Conservation (phyloP, 1,139 yeast species). For the Geotrichum armillariae region DNA sequence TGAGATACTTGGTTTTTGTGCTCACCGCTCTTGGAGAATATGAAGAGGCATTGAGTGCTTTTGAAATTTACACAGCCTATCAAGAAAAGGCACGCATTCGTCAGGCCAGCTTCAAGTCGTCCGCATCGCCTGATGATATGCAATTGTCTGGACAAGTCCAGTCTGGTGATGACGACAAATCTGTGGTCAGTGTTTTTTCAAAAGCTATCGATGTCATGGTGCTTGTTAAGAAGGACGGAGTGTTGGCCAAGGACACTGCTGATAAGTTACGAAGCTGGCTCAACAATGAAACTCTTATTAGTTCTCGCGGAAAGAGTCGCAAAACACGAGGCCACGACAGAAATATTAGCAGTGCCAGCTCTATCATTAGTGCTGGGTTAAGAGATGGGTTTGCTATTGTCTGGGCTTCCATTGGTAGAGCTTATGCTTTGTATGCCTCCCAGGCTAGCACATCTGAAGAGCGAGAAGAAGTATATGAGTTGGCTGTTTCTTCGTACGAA, state of each 20-base stretch:
- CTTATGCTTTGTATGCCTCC: conserved; percentile 29
- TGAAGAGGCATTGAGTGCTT: conserved; percentile 44
- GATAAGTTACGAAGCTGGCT: conserved; percentile 32
- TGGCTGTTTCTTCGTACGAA: conserved; percentile 32
- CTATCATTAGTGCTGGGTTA: conserved; percentile 15
- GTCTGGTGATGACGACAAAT: conserved; percentile 34
- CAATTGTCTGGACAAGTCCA: not conserved
- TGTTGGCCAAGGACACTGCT: conserved; percentile 30
- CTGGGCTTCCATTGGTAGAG: conserved; percentile 32
- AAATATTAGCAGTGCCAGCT: conserved; percentile 10
- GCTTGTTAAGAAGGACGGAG: conserved; percentile 26
- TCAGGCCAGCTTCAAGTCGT: conserved; percentile 37
- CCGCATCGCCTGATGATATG: conserved; percentile 26
- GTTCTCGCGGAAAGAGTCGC: conserved; percentile 16
- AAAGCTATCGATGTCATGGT: conserved; percentile 27
- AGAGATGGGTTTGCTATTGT: conserved; percentile 25
- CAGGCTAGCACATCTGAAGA: conserved; percentile 27
- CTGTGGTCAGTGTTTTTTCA: conserved; percentile 31
- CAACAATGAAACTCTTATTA: conserved; percentile 21
- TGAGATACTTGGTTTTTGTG: conserved; percentile 42
- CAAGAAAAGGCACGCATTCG: conserved; percentile 41
- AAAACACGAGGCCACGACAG: conserved; percentile 17
- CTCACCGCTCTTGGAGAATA: conserved; percentile 35
- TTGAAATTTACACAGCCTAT: conserved; percentile 46
- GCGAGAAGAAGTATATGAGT: conserved; percentile 25